Evolutionary conservation across 2,329 filamentous ascomycete species (phyloP), one percentile per base, ranked within the genome.

Genomic region (Alternaria alternata): DNA sequence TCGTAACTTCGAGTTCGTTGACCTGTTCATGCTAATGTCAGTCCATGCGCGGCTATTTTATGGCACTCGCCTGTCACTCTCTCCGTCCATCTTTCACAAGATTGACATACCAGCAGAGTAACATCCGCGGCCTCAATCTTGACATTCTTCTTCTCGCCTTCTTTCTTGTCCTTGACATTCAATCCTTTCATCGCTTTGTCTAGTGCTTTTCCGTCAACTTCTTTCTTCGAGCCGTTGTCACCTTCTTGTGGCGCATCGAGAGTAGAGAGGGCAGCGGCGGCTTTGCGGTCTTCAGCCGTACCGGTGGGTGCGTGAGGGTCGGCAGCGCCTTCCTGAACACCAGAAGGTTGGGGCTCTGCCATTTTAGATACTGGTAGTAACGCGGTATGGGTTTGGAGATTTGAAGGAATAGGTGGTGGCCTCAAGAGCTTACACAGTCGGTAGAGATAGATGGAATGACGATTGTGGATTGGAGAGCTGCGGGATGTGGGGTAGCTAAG

Each of bases 121-220:
- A 94, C 89, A 76, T 94, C 91, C 3, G 85, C 87, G 6, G 86
- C 79, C 62, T 93, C 91, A 46, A 94, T 87, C 82, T 94, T 94
- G 72, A 93, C 85, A 20, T 76, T 82, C 70, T 80, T 82, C 62
- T 72, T 75, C 73, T 81, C 81, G 16, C 76, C 77, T 7, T 79
- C 72, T 51, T 76, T 39, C 26, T 47, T 78, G 71, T 78, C 79
- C 57, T 81, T 79, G 28, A 81, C 73, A 47, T 72, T 76, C 18
- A 93, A 81, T 44, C 84, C 85, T 81, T 89, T 87, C 85, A 93
- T 90, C 26, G 91, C 91, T 74, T 91, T 88, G 71, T 83, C 87
- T 52, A 91, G 85, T 65, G 91, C 91, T 61, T 89, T 89, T 53
- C 87, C 81, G 75, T 93, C 90, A 67, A 91, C 86, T 63, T 88